These are phyloP conservation scores for Ceratocystis lukuohia DNA, from an alignment of 2,329 filamentous ascomycete genomes.

Conservation along the genomic window DNA sequence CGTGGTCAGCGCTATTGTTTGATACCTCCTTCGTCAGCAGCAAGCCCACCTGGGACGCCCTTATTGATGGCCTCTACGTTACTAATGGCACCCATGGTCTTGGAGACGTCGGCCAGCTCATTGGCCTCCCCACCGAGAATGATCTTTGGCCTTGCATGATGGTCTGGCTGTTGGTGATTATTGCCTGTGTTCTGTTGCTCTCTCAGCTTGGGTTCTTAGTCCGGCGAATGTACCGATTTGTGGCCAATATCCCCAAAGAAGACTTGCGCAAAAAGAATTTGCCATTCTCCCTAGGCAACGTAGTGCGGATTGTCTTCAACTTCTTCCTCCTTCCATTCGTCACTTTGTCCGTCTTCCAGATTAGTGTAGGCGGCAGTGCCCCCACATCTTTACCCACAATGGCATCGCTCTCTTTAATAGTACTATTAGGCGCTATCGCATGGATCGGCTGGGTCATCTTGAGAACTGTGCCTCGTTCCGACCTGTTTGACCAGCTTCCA, in stretches of 20 bases:
- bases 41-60: slow-evolving; percentile 48
- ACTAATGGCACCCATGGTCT: slow-evolving; percentile 68
- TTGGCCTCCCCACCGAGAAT: slow-evolving; percentile 60
- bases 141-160: slow-evolving; percentile 95
- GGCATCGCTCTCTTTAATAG: slow-evolving; percentile 59
- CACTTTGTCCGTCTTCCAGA: slow-evolving; percentile 77
- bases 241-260: slow-evolving; percentile 63
- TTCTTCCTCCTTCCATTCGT: slow-evolving; percentile 83
- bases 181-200: slow-evolving; percentile 51
- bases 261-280: slow-evolving; percentile 84
- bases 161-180: slow-evolving; percentile 71
- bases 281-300: slow-evolving; percentile 68
- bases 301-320: slow-evolving; percentile 79
- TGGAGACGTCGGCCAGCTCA: slow-evolving; percentile 62
- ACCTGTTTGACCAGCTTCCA: slow-evolving; percentile 83
- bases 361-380: slow-evolving; percentile 59
- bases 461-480: slow-evolving; percentile 65
- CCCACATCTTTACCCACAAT: slow-evolving; percentile 58
- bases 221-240: slow-evolving; percentile 61
- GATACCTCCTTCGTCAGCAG: slow-evolving; percentile 75
- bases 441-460: slow-evolving; percentile 76
- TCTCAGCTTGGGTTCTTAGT: slow-evolving; percentile 63
- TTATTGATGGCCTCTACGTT: slow-evolving; percentile 78
- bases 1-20: slow-evolving; percentile 87
- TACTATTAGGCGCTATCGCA: slow-evolving; percentile 57